phyloP scores from a whole-genome alignment of 1,139 yeast species.

The Geotrichum australiense region DNA sequence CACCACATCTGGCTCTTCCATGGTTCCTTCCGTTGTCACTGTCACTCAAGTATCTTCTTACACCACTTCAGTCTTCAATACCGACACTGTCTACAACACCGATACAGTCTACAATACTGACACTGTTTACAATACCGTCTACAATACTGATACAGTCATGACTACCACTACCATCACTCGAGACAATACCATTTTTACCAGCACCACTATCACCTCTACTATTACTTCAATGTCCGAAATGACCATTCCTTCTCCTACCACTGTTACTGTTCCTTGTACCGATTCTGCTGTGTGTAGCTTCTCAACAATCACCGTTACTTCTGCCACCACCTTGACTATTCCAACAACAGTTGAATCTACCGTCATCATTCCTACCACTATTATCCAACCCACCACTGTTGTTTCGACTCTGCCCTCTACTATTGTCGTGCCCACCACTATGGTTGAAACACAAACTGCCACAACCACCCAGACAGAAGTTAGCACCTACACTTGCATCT shows the following conservation, averaged over 20 bases:
- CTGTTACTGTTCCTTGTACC: constrained; percentile 9
- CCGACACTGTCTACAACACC: constrained; percentile 1
- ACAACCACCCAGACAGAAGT: too few relatives aligned
- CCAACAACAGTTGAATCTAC: constrained; percentile 7
- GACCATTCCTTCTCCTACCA: constrained; percentile 2
- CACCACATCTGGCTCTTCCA: constrained; percentile 3
- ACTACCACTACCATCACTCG: neutral
- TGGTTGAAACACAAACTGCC: neutral
- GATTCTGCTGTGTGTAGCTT: constrained; percentile 3
- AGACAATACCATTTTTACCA: neutral
- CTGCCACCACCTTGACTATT: constrained; percentile 1
- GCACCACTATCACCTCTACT: neutral
- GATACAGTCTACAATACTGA: neutral
- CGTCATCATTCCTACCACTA: constrained; percentile 1
- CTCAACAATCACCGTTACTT: constrained; percentile 2
- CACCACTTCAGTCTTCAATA: constrained; percentile 4
- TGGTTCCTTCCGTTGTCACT: constrained; percentile 11
- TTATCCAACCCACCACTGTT: constrained; percentile 2
- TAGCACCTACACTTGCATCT: too few relatives aligned
- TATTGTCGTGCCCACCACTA: neutral
- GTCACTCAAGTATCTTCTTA: neutral
- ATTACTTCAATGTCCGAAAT: neutral
- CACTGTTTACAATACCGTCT: constrained; percentile 1
- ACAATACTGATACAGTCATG: neutral
- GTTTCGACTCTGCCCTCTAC: too few relatives aligned